Base-by-base conservation (phyloP, 495 filamentous ascomycete species). In the Aspergillus egyptiacus region DNA sequence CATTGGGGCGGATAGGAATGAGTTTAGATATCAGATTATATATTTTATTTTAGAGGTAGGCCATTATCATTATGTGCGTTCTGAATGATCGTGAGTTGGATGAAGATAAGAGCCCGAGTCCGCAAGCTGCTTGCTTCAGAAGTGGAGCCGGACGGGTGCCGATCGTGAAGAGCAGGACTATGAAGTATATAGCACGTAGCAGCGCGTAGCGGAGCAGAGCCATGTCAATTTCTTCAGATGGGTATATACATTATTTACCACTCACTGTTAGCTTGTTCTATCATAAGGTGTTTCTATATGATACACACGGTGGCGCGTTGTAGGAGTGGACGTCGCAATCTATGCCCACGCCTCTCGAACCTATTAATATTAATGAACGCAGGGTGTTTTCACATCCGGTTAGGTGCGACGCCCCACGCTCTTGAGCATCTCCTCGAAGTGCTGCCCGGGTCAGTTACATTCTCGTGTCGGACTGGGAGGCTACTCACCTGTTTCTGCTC, bases 401-500 rank as follows among this genome's bases (percentile, higher is more conserved):
- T 58, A 70, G 66, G 56, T 69, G 66, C 45, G 48, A 14, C 48
- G 48, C 9, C 62, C 65, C 43, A 59, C 62, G 46, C 60, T 70
- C 64, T 69, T 71, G 15, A 74, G 59, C 68, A 72, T 70, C 40
- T 71, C 67, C 6, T 72, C 65, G 48, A 74, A 62, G 60, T 73
- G 71, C 69, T 73, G 2, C 19, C 32, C 18, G 8, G 54, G 56
- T 53, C 32, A 46, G 31, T 33, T 2, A 25, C 34, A 2, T 32
- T 10, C 11, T 22, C 14, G 2, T 19, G 33, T 6, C 32, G 22
- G 1, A 17, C 11, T 15, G 23, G 7, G 14, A 17, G 30, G 19
- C 15, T 8, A 49, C 68, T 61, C 57, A 71, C 70, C 65, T 75
- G 67, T 67, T 81, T 81, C 65, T 87, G 79, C 57, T 94, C 89